Percentiles rank a stretch among this genome's conserved stretches.
Conservation (phyloP, 1,284 basidiomycete species). For the Golubevia sp. region DNA sequence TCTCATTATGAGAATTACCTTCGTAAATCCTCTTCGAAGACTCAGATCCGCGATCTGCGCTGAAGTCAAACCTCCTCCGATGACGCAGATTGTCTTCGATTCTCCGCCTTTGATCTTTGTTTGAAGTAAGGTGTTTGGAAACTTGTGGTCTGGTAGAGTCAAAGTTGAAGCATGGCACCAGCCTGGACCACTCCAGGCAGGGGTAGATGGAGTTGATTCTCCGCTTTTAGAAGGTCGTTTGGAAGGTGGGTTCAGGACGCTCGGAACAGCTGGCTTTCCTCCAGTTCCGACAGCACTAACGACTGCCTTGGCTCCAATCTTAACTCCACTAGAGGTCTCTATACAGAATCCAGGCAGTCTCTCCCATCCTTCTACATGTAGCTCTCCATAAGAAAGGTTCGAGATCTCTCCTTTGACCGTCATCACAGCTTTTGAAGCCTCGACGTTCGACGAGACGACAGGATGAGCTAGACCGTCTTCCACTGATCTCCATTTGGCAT, state of each 20-base stretch:
- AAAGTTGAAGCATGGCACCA: constrained; percentile 60
- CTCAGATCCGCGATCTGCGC: constrained; percentile 60
- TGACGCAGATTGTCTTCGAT: constrained; percentile 36
- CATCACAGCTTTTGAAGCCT: constrained; percentile 6
- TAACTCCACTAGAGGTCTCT: constrained; percentile 6
- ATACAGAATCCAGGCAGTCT: constrained; percentile 11
- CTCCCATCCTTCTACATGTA: constrained; percentile 11
- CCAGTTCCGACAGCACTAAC: constrained; percentile 58
- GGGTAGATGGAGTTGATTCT: background rate
- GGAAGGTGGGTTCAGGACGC: constrained; percentile 9
- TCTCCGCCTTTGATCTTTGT: constrained; percentile 3
- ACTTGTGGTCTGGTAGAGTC: constrained; percentile 21
- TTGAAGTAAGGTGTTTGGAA: constrained; percentile 11
- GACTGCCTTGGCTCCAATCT: constrained; percentile 25
- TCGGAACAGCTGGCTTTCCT: constrained; percentile 41
- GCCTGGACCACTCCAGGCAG: constrained; percentile 18
- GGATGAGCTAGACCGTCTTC: background rate
- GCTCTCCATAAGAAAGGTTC: constrained; percentile 10
- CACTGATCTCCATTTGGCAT: constrained; percentile 9
- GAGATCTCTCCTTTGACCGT: constrained; percentile 14
- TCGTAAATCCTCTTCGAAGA: constrained; percentile 38
- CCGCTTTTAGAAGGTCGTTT: background rate
- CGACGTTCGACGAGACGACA: too few species aligned
- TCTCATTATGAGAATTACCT: constrained; percentile 54
- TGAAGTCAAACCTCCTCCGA: constrained; percentile 62